A percentile compares a stretch with the other conserved stretches of the same genome.
phyloP scores from a whole-genome alignment of 495 filamentous ascomycete genomes.

The Thozetella sp. region DNA sequence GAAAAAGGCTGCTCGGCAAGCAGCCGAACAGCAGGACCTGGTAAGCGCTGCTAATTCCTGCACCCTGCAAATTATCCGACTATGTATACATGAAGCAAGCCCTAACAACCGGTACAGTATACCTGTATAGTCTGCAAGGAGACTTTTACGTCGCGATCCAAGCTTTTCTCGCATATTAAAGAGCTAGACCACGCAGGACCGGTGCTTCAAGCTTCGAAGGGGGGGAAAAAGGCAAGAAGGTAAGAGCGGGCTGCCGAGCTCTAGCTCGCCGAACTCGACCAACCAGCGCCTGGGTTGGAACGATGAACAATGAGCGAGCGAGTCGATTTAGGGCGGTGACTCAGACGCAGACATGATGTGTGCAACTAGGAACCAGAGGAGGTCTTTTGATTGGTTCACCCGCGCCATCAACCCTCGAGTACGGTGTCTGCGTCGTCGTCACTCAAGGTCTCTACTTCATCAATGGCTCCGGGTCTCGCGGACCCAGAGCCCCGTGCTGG shows the following conservation, averaged over 20 bases:
- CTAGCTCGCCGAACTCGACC: not conserved
- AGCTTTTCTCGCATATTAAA: conserved; percentile 77
- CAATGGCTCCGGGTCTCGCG: conserved; percentile 73
- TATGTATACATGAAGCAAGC: not conserved
- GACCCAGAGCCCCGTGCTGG: conserved; percentile 52
- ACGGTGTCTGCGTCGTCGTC: conserved; percentile 65
- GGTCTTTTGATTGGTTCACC: too few species aligned
- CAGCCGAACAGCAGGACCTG: conserved; percentile 33
- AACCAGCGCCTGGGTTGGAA: too few species aligned
- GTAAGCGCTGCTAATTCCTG: conserved; percentile 23
- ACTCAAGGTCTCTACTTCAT: conserved; percentile 82
- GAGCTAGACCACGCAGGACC: conserved; percentile 38
- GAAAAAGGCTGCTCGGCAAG: conserved; percentile 72
- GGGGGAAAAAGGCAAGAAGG: conserved; percentile 20
- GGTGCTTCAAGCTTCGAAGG: conserved; percentile 13
- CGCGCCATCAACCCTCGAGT: conserved; percentile 27
- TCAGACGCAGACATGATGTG: too few species aligned
- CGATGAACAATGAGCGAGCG: too few species aligned
- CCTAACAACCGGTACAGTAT: conserved; percentile 23
- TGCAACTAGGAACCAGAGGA: too few species aligned
- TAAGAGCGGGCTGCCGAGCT: not conserved
- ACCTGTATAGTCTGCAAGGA: conserved; percentile 66
- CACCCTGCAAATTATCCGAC: not conserved
- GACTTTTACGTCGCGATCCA: conserved; percentile 68
- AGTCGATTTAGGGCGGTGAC: too few species aligned